Percentiles rank a stretch among this genome's conserved stretches.
Conservation (phyloP, 176 grass and related monocot genomes). For the Raddia distichophylla region DNA sequence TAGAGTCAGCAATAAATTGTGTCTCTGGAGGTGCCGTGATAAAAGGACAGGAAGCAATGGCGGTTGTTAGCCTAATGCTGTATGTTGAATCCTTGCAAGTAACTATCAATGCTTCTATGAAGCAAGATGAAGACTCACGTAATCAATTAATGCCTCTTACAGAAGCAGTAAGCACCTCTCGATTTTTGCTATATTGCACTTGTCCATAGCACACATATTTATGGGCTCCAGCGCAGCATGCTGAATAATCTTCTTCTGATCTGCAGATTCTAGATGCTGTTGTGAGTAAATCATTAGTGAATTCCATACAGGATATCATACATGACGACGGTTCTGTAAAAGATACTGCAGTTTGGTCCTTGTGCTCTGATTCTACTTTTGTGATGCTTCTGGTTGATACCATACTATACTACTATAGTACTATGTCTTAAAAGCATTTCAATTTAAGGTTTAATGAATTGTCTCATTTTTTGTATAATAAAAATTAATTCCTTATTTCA, state of each 20-base stretch:
- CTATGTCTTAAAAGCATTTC: conserved; percentile 22
- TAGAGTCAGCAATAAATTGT: conserved; percentile 64
- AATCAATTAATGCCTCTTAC: conserved; percentile 48
- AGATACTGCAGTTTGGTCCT: conserved; percentile 68
- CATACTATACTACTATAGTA: conserved; percentile 14
- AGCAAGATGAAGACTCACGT: conserved; percentile 51
- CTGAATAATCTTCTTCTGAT: conserved; percentile 38
- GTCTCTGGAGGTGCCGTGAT: conserved; percentile 57
- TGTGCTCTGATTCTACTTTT: conserved; percentile 24
- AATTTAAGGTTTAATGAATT: not conserved
- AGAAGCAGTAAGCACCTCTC: conserved; percentile 50
- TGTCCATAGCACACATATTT: conserved; percentile 15
- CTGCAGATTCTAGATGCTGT: conserved; percentile 62
- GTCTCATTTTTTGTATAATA: not conserved
- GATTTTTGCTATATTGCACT: conserved; percentile 7
- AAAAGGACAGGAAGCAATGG: conserved; percentile 64
- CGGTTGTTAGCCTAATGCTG: conserved; percentile 56
- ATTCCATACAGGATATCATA: conserved; percentile 63
- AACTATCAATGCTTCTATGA: conserved; percentile 62
- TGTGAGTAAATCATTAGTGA: conserved; percentile 61
- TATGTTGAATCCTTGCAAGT: conserved; percentile 71
- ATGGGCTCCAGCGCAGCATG: not conserved
- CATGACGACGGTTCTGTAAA: conserved; percentile 82
- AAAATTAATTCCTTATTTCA: not conserved
- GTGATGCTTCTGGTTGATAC: conserved; percentile 32